A percentile compares a stretch with the other conserved stretches of the same genome.
phyloP scores from a whole-genome alignment of 1,139 yeast species.

The Hyphopichia fennica region DNA sequence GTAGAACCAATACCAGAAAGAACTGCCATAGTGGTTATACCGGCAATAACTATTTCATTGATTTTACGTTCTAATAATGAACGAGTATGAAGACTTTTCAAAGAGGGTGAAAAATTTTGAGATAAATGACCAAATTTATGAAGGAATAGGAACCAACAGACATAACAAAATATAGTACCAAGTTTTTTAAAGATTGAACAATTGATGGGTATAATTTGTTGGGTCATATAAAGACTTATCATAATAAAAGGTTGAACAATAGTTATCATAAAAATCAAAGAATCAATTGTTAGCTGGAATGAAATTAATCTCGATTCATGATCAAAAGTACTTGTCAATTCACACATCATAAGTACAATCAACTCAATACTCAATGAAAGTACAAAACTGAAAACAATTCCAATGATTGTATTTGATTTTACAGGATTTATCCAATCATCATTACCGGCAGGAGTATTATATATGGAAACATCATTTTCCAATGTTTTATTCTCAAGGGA shows the following conservation, averaged over 20 bases:
- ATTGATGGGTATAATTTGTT: constrained; percentile 22
- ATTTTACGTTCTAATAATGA: constrained; percentile 43
- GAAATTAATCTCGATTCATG: constrained; percentile 22
- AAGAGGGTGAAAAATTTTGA: constrained; percentile 23
- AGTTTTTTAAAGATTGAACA: constrained; percentile 7
- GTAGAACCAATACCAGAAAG: constrained; percentile 76
- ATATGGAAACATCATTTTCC: constrained; percentile 1
- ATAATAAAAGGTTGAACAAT: constrained; percentile 35
- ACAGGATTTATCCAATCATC: neutral
- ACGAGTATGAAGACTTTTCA: constrained; percentile 12
- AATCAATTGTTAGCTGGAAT: constrained; percentile 33
- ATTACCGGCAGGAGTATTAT: neutral
- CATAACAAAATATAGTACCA: constrained; percentile 15
- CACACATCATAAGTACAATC: constrained; percentile 39
- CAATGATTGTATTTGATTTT: constrained; percentile 15
- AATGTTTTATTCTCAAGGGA: neutral
- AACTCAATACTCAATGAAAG: constrained; percentile 34
- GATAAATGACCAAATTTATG: constrained; percentile 39
- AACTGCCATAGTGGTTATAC: constrained; percentile 69
- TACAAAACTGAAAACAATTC: constrained; percentile 29
- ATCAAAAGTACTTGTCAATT: constrained; percentile 27
- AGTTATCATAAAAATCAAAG: constrained; percentile 32
- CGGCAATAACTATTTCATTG: constrained; percentile 66
- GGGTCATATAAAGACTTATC: constrained; percentile 29
- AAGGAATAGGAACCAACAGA: constrained; percentile 34